Base-by-base conservation (phyloP, 2,329 filamentous ascomycete species). In the Ceratocystis diversiconidia region DNA sequence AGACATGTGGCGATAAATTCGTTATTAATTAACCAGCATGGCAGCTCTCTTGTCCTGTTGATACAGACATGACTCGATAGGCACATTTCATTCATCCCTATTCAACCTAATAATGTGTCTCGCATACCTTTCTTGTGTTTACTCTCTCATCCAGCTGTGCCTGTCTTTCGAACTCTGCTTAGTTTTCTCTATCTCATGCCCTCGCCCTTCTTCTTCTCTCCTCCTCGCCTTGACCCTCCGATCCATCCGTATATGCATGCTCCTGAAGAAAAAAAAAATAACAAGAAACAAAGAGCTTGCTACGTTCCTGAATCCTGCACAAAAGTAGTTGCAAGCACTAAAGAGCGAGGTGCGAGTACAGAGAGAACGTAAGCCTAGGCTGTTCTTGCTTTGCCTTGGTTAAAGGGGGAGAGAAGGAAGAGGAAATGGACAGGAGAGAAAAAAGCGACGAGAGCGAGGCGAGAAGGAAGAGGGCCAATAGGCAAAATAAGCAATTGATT, bases 231-330 rank as follows among this genome's bases (percentile, higher is more conserved):
- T 57, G 52, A 57, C 52, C 36, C 52, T 57, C 25, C 15, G 52
- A 28, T 32, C 52, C 28, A 30, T 57, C 52, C 52, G 52, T 57
- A 57, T 57, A 57, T 57, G 52, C 52, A 57, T 32, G 52, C 52
- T 57, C 52, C 52, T 57, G 22, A 57, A 57, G 52, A 57, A 57
- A 57, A 32, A 15, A 52, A n/a, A 52, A 12, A 52, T 5, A 52
- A 52, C 48, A 28, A 28, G 25, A 25, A 52, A n/a, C 17, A 48
- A 48, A 55, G 12, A 28, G 12, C 12, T 59, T 59, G 55, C 55
- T 36, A 36, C 15, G 55, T 59, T 59, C 55, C 28, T 59, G 55
- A 36, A 59, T 59, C 55, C 55, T 59, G 15, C 28, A 19, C 28
- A n/a, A 15, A 6, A 36, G 28, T 28, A 36, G 15, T 59, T 59